Percentiles rank a stretch among this genome's conserved stretches.
Conservation (phyloP, 148 eudicot species). For the Polygonum aviculare region DNA sequence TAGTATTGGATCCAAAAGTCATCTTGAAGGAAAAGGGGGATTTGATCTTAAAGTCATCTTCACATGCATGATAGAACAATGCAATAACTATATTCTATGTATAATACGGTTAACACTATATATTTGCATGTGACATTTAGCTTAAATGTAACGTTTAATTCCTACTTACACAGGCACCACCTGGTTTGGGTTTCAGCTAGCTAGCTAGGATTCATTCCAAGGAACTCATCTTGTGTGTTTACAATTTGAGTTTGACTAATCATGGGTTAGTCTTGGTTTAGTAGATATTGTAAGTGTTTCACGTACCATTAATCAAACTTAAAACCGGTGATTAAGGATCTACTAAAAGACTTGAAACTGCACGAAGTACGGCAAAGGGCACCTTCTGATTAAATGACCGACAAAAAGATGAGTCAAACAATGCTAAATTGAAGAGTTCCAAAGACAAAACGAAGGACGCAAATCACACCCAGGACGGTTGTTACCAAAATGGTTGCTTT, state of each 20-base stretch:
- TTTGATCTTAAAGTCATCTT: not conserved
- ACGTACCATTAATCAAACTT: not conserved
- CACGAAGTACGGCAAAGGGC: not conserved
- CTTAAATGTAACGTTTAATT: not conserved
- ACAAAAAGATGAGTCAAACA: not conserved
- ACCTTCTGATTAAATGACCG: not conserved
- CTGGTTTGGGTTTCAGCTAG: not conserved
- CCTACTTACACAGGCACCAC: not conserved
- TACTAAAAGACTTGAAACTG: not conserved
- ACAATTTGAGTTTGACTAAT: not conserved
- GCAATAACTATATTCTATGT: not conserved
- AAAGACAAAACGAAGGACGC: not conserved
- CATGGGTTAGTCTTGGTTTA: not conserved
- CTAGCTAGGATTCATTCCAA: not conserved
- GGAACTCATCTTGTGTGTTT: not conserved
- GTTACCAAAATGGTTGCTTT: not conserved
- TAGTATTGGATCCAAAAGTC: constrained; percentile 1
- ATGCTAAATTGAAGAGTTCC: not conserved
- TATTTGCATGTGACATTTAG: constrained; percentile 1
- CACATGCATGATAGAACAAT: not conserved
- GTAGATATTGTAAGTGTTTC: not conserved
- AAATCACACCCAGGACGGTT: not conserved
- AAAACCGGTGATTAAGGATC: constrained; percentile 1
- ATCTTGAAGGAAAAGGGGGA: not conserved
- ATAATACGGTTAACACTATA: not conserved